phyloP scores from a whole-genome alignment of 106 monocot species.

The Dendrobium nobile region DNA sequence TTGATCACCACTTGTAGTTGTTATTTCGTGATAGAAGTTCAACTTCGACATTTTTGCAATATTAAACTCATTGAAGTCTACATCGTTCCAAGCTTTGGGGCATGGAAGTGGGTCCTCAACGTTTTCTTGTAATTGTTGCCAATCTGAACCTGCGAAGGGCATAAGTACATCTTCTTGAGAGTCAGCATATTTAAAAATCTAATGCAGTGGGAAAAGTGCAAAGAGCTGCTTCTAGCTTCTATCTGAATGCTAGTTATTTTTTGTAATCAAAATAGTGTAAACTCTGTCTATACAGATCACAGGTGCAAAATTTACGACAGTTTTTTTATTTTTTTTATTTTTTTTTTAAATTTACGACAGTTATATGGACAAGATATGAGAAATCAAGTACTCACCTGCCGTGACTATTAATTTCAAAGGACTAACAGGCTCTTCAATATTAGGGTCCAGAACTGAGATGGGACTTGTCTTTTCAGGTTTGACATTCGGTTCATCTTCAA shows the following conservation, averaged over 20 bases:
- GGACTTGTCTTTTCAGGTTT: constrained; percentile 9
- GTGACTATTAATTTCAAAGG: constrained; percentile 10
- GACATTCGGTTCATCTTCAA: neutral
- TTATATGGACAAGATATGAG: neutral
- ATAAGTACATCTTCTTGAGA: neutral
- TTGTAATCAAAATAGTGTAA: neutral
- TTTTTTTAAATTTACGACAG: neutral
- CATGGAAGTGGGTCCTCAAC: constrained; percentile 14
- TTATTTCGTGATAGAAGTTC: neutral
- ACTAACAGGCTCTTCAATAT: constrained; percentile 24
- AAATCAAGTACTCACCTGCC: constrained; percentile 24
- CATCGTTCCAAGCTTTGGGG: neutral
- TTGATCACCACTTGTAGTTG: neutral
- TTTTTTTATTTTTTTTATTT: too few relatives aligned
- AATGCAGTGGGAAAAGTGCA: neutral
- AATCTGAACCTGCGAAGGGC: constrained; percentile 12
- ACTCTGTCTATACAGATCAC: neutral
- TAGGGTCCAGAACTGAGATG: constrained; percentile 20
- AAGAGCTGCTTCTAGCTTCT: neutral
- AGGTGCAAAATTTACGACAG: neutral
- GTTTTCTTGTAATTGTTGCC: neutral
- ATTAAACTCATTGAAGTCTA: neutral
- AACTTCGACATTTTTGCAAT: neutral
- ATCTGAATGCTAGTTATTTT: neutral
- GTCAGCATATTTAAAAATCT: neutral